Evolutionary conservation across 1,139 yeast genomes (phyloP), one percentile per base, ranked within the genome.

Genomic region (Taiozyma onychis): DNA sequence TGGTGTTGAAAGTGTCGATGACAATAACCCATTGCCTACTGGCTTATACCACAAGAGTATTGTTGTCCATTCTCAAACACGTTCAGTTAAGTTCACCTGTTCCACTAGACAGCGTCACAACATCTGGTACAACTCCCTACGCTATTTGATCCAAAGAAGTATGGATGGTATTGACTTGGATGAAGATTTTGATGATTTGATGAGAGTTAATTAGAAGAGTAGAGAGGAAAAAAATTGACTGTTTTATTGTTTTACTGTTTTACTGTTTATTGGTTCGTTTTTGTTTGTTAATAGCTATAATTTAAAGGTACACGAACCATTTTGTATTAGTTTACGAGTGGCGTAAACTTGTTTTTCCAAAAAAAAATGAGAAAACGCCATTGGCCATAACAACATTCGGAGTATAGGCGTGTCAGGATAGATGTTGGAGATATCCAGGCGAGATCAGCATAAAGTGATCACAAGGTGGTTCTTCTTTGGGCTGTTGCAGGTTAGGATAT

Each of bases 21-120:
- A 93, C 64, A 78, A 83, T 57, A 91, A 89, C 65, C 96, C 97
- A 13, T 73, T 87, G 53, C 97, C 98, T 3, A 85, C 95, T 0
- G 98, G 97, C 0, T 70, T 93, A 44, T 87, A 87, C 66, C 89
- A 88, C 66, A 88, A 87, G 76, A 85, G 95, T 63, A 84, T 93
- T 51, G 66, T 91, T 48, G 81, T 93, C 48, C 83, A 78, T 56
- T 84, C 96, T 4, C 81, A 82, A 49, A 81, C 80, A 39, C 80
- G 86, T 53, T 72, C 81, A 10, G 70, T 93, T 58, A 88, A 85
- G 67, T 73, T 93, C 49, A 91, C 99, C 1, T 90, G 97, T 68
- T 85, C 95, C 9, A 87, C 89, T 3, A 78, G 95, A 63, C 85
- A 84, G 59, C 81, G 97, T 47, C 98, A 93, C 66, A 89, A 88